Conservation (phyloP, 2,329 filamentous ascomycete genomes). For the Penicillium griseofulvum region DNA sequence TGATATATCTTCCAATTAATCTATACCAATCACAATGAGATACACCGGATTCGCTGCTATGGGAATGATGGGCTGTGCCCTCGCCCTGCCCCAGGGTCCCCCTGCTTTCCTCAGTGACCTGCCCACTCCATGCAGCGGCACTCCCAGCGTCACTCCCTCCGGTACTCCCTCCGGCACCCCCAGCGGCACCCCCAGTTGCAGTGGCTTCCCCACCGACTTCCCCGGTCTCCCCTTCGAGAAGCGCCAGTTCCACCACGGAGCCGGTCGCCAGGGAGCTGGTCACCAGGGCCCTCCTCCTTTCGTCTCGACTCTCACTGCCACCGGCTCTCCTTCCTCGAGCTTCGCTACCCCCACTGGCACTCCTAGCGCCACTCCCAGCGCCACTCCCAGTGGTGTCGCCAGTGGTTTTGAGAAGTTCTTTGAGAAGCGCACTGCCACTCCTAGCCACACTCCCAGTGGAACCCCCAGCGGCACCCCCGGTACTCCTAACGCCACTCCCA, state of each 20-base stretch:
- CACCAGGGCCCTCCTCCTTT: not conserved
- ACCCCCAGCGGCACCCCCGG: not conserved
- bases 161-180: not conserved
- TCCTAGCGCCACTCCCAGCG: no score
- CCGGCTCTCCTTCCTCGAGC: not conserved
- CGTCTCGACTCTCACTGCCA: not conserved
- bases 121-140: slow-evolving; percentile 1
- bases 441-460: no score
- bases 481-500: no score
- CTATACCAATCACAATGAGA: slow-evolving; percentile 15
- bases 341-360: not conserved
- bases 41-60: slow-evolving; percentile 16
- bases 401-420: no score
- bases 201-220: not conserved
- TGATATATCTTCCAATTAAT: not conserved
- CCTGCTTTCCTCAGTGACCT: not conserved
- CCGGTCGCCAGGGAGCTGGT: not conserved
- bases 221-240: slow-evolving; percentile 1
- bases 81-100: slow-evolving; percentile 17
- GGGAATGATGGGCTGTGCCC: slow-evolving; percentile 25
- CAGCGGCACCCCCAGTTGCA: not conserved
- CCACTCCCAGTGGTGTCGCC: no score
- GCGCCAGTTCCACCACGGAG: not conserved
- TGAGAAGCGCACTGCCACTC: not conserved
- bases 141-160: not conserved